phyloP scores from a whole-genome alignment of 2,329 filamentous ascomycete species.

The Chrysosporium keratinophilum region DNA sequence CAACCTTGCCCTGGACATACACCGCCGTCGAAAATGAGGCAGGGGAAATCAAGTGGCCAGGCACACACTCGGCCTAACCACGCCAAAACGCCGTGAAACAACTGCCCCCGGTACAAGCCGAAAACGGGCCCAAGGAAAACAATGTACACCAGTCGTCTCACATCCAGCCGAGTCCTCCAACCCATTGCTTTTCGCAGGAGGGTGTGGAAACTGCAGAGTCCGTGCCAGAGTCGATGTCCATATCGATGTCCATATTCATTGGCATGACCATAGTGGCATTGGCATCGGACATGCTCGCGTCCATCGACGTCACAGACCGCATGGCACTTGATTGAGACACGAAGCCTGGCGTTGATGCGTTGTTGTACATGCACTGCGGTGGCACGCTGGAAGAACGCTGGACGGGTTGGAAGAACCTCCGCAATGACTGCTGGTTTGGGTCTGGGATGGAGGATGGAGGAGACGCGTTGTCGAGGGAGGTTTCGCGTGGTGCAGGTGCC shows the following conservation, averaged over 20 bases:
- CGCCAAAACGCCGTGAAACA: not conserved
- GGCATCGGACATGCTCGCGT: not conserved
- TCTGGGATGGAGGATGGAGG: conserved; percentile 23
- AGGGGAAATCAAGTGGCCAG: not conserved
- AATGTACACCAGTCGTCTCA: conserved; percentile 9
- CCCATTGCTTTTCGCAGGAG: conserved; percentile 20
- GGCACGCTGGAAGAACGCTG: conserved; percentile 15
- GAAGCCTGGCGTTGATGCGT: not conserved
- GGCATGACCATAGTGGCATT: not conserved
- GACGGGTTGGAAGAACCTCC: conserved; percentile 31
- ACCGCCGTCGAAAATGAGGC: not conserved
- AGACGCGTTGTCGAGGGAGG: conserved; percentile 19
- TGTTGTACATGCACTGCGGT: not conserved
- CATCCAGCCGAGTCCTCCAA: conserved; percentile 27
- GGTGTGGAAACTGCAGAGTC: conserved; percentile 18
- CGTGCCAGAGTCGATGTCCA: conserved; percentile 21
- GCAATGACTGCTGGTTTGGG: conserved; percentile 33
- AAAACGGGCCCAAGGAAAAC: not conserved
- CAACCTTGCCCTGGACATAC: too few relatives aligned
- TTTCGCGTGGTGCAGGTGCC: not conserved
- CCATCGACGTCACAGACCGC: not conserved
- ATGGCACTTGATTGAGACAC: not conserved
- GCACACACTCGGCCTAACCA: too few relatives aligned
- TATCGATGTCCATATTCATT: conserved; percentile 20
- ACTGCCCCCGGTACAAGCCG: not conserved